These are phyloP conservation scores for Goffeauzyma gilvescens DNA, from an alignment of 768 basidiomycete species.

Conservation along the genomic window DNA sequence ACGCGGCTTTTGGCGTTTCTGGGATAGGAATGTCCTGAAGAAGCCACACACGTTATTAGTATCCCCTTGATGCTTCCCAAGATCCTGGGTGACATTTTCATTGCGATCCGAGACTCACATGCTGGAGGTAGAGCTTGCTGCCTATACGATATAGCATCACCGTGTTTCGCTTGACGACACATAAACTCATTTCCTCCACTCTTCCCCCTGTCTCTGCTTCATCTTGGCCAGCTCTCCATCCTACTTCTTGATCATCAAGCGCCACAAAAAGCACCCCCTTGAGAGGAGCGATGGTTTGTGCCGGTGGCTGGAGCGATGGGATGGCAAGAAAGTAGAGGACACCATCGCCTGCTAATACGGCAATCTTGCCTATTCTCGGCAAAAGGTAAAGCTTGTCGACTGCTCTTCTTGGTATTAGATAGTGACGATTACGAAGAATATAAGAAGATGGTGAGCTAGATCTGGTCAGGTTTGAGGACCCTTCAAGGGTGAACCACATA, in stretches of 20 bases:
- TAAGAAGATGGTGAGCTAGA: constrained; percentile 32
- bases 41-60: too few species aligned
- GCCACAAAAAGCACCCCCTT: constrained; percentile 63
- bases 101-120: too few species aligned
- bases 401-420: constrained; percentile 47
- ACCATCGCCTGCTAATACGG: constrained; percentile 56
- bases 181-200: constrained; percentile 25
- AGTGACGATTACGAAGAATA: constrained; percentile 48
- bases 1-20: constrained; percentile 16
- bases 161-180: constrained; percentile 27
- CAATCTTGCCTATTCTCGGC: constrained; percentile 51
- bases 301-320: constrained; percentile 57
- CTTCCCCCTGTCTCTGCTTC: constrained; percentile 8
- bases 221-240: constrained; percentile 24
- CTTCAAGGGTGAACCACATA: constrained; percentile 53
- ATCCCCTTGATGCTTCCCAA: too few species aligned
- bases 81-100: too few species aligned
- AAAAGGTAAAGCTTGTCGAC: constrained; percentile 64
- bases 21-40: constrained; percentile 33
- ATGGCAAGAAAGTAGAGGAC: constrained; percentile 57
- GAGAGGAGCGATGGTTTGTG: constrained; percentile 51
- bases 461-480: not conserved
- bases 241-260: constrained; percentile 48
- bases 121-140: constrained; percentile 15
- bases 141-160: constrained; percentile 32